Conservation (phyloP, 1,139 yeast species). For the Taphrina confusa region DNA sequence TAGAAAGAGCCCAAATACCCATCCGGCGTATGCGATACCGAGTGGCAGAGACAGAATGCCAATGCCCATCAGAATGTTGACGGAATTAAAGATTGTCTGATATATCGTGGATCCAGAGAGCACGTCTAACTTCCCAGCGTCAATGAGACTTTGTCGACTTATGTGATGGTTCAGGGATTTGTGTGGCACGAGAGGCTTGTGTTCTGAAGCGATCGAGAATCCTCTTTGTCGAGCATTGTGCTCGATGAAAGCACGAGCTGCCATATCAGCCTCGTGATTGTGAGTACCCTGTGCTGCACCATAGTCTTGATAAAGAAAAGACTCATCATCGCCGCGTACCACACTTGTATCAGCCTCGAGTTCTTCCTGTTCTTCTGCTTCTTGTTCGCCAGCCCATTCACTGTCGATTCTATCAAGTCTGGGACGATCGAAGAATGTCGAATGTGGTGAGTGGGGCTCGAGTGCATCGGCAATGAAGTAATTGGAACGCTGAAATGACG, state of each 20-base stretch:
- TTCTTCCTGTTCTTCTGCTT: conserved; percentile 16
- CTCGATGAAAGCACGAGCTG: conserved; percentile 20
- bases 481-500: conserved; percentile 29
- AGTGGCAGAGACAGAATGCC: conserved; percentile 82
- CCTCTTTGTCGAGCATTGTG: conserved; percentile 19
- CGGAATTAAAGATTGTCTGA: conserved; percentile 84
- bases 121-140: conserved; percentile 11
- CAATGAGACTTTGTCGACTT: conserved; percentile 14
- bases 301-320: conserved; percentile 23
- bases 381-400: conserved; percentile 34
- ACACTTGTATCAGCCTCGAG: conserved; percentile 19
- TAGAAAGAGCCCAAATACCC: conserved; percentile 63
- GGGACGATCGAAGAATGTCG: conserved; percentile 22
- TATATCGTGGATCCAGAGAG: conserved; percentile 43
- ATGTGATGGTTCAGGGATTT: not conserved
- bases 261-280: conserved; percentile 15
- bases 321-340: conserved; percentile 21
- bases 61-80: conserved; percentile 81
- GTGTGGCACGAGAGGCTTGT: conserved; percentile 24
- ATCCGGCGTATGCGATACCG: conserved; percentile 77
- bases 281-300: conserved; percentile 6
- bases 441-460: conserved; percentile 27
- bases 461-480: conserved; percentile 30
- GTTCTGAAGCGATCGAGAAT: conserved; percentile 9
- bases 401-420: conserved; percentile 27